These are phyloP conservation scores for Trichoderma afroharzianum DNA, from an alignment of 2,329 filamentous ascomycete genomes.

Conservation along the genomic window DNA sequence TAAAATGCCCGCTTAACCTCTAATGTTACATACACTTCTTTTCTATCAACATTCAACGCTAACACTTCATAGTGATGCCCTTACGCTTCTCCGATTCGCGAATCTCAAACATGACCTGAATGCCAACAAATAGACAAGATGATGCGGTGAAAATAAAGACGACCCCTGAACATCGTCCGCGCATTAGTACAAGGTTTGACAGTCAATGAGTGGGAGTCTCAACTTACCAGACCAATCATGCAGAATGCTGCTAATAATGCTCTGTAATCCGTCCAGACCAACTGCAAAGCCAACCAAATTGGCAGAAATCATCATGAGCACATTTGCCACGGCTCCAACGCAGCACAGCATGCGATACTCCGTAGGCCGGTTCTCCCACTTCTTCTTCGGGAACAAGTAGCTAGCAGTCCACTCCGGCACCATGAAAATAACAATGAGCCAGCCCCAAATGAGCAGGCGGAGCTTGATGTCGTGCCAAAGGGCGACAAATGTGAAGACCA, in stretches of 20 bases:
- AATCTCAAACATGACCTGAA: constrained; percentile 96
- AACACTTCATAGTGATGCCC: constrained; percentile 83
- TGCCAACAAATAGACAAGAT: constrained; percentile 73
- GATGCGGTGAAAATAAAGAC: constrained; percentile 71
- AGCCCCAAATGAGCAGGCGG: constrained; percentile 88
- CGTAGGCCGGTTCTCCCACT: constrained; percentile 67
- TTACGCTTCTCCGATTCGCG: constrained; percentile 77
- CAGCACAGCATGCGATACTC: constrained; percentile 77
- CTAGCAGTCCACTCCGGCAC: constrained; percentile 76
- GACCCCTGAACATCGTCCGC: constrained; percentile 49
- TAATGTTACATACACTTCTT: not conserved
- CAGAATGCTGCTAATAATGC: constrained; percentile 70
- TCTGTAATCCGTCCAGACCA: constrained; percentile 80
- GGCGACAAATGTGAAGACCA: constrained; percentile 94
- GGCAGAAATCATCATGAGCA: constrained; percentile 92
- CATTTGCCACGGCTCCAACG: constrained; percentile 74
- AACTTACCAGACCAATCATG: constrained; percentile 64
- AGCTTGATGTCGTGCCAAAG: constrained; percentile 98
- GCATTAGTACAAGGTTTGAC: not conserved
- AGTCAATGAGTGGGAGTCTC: not conserved
- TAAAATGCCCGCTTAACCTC: not conserved
- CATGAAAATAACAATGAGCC: constrained; percentile 93
- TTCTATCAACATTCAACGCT: constrained; percentile 18
- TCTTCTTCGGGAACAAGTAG: constrained; percentile 66
- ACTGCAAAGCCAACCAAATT: constrained; percentile 95